Conservation (phyloP, 2,329 filamentous ascomycete species). For the Remersonia thermophila region DNA sequence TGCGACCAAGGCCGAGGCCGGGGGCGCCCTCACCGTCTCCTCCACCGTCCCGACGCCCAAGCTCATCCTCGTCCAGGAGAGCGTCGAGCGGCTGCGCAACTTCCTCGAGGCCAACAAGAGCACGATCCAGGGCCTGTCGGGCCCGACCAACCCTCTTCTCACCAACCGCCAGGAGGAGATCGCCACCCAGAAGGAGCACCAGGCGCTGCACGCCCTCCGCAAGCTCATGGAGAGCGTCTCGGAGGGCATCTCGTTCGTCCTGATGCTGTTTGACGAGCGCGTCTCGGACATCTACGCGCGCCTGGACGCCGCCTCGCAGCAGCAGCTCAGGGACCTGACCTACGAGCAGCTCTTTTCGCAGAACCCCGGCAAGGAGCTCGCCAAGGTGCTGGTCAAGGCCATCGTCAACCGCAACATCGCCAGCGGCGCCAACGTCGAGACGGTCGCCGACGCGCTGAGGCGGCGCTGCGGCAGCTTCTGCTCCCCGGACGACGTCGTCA, state of each 20-base stretch:
- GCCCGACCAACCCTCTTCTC: slow-evolving; percentile 65
- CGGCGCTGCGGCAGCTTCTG: slow-evolving; percentile 94
- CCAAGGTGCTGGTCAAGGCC: slow-evolving; percentile 88
- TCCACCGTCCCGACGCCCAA: slow-evolving; percentile 58
- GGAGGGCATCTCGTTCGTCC: slow-evolving; percentile 91
- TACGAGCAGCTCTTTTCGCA: slow-evolving; percentile 82
- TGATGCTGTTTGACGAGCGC: slow-evolving; percentile 88
- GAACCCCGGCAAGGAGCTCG: slow-evolving; percentile 68
- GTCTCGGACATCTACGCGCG: slow-evolving; percentile 76
- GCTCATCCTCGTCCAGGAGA: slow-evolving; percentile 64
- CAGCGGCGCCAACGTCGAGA: slow-evolving; percentile 93
- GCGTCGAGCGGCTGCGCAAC: slow-evolving; percentile 62
- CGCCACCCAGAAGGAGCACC: slow-evolving; percentile 85
- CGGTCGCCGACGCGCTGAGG: slow-evolving; percentile 85
- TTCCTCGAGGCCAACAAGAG: slow-evolving; percentile 82
- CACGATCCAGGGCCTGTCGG: slow-evolving; percentile 89
- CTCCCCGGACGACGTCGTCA: slow-evolving; percentile 89
- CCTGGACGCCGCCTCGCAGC: slow-evolving; percentile 57
- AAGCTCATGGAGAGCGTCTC: slow-evolving; percentile 81
- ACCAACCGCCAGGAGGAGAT: slow-evolving; percentile 81
- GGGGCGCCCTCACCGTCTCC: slow-evolving; percentile 48
- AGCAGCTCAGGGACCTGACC: slow-evolving; percentile 62
- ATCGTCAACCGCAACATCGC: slow-evolving; percentile 98
- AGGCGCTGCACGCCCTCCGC: slow-evolving; percentile 76
- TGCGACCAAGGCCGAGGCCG: slow-evolving; percentile 33